phyloP scores from a whole-genome alignment of 2,329 filamentous ascomycete genomes.

The Ascochyta koolunga region DNA sequence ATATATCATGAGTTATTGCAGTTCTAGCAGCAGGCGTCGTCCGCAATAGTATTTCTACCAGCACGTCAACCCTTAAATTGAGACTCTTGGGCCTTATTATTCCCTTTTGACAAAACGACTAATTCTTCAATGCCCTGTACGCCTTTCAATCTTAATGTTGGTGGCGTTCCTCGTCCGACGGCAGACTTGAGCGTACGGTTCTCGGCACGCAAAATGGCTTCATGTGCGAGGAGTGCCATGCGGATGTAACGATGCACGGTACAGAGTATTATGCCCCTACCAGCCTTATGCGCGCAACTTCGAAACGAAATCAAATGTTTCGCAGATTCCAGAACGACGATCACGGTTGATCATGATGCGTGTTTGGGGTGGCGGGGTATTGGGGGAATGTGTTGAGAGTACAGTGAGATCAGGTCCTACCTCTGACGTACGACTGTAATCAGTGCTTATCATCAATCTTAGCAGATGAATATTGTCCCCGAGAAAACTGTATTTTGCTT shows the following conservation, averaged over 20 bases:
- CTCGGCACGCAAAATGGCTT: not conserved
- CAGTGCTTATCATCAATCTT: not conserved
- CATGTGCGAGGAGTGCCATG: not conserved
- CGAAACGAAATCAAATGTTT: too few species aligned
- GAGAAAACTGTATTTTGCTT: not conserved
- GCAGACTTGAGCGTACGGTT: not conserved
- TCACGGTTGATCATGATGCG: not conserved
- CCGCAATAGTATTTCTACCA: not conserved
- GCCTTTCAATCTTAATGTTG: not conserved
- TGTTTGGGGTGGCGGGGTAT: not conserved
- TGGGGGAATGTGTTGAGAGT: not conserved
- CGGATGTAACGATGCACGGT: constrained; percentile 12
- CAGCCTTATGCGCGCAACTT: not conserved
- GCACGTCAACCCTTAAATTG: too few species aligned
- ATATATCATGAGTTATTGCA: not conserved
- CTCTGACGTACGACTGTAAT: not conserved
- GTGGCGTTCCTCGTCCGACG: not conserved
- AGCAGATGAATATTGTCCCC: not conserved
- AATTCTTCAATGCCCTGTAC: not conserved
- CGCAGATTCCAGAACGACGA: not conserved
- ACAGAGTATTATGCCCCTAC: not conserved
- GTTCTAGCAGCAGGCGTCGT: not conserved
- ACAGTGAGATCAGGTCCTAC: not conserved
- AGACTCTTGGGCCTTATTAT: not conserved
- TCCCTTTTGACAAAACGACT: not conserved